phyloP scores from a whole-genome alignment of 2,329 filamentous ascomycete species.

The Aspergillus pseudoglaucus region DNA sequence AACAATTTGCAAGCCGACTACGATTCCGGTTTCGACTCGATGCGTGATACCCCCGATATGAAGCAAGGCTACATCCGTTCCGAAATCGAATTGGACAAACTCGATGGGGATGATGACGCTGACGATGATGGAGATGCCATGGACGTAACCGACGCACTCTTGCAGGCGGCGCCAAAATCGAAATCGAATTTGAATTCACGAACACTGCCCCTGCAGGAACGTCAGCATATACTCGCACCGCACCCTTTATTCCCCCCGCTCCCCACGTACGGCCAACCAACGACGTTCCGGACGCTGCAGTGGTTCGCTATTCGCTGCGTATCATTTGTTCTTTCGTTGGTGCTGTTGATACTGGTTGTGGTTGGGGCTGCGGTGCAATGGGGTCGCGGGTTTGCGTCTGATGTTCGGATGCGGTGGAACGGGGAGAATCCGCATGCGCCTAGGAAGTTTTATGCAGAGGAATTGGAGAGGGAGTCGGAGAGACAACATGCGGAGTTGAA shows the following conservation, averaged over 20 bases:
- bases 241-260: constrained; percentile 68
- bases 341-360: constrained; percentile 70
- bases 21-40: too few relatives aligned
- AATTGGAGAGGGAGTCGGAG: constrained; percentile 52
- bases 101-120: not conserved
- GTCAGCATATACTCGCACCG: not conserved
- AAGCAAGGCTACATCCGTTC: not conserved
- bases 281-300: constrained; percentile 58
- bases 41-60: not conserved
- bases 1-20: too few relatives aligned
- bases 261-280: constrained; percentile 72
- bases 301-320: constrained; percentile 58
- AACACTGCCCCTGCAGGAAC: not conserved
- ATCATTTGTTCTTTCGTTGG: constrained; percentile 69
- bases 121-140: not conserved
- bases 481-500: constrained; percentile 53
- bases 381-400: constrained; percentile 48
- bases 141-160: constrained; percentile 6
- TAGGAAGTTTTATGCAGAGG: constrained; percentile 68
- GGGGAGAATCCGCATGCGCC: constrained; percentile 55
- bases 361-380: constrained; percentile 65
- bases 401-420: constrained; percentile 49
- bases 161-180: constrained; percentile 1
- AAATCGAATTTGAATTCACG: not conserved
- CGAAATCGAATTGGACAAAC: not conserved